Conservation (phyloP, 176 grass and related monocot genomes). For the Musa acuminata region DNA sequence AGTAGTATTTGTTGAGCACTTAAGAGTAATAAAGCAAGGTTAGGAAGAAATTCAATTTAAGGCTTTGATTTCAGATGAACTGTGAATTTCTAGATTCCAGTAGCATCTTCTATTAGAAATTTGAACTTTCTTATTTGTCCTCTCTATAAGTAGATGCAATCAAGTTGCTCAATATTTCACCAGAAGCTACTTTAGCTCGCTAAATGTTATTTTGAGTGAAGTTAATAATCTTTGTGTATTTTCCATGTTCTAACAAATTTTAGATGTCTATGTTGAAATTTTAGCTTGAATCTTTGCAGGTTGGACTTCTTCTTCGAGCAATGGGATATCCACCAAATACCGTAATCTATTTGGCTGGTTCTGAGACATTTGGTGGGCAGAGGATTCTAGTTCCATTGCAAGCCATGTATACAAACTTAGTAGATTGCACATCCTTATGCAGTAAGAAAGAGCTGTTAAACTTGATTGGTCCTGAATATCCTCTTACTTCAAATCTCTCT, state of each 20-base stretch:
- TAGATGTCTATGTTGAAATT: neutral
- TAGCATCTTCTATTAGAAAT: neutral
- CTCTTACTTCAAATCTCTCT: slow-evolving; percentile 45
- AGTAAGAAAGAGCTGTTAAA: slow-evolving; percentile 54
- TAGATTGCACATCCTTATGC: slow-evolving; percentile 74
- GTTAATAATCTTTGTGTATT: neutral
- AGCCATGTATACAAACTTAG: slow-evolving; percentile 81
- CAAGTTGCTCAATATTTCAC: neutral
- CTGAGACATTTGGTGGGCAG: slow-evolving; percentile 93
- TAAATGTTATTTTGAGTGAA: neutral
- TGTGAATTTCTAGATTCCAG: neutral
- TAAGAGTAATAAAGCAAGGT: too few species aligned
- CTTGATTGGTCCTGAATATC: slow-evolving; percentile 70
- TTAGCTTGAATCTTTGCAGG: slow-evolving; percentile 25
- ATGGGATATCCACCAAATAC: slow-evolving; percentile 86
- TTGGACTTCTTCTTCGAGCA: slow-evolving; percentile 84
- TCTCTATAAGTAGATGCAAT: neutral
- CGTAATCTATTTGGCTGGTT: slow-evolving; percentile 88
- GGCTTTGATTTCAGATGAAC: too few species aligned
- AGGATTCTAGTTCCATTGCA: slow-evolving; percentile 76
- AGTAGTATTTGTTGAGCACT: neutral
- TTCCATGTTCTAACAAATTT: neutral
- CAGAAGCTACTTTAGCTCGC: neutral
- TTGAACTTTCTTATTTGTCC: neutral
- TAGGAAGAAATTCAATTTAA: too few species aligned